Evolutionary conservation across 2,329 filamentous ascomycete species (phyloP).

Genomic region (Coniochaeta ligniaria): DNA sequence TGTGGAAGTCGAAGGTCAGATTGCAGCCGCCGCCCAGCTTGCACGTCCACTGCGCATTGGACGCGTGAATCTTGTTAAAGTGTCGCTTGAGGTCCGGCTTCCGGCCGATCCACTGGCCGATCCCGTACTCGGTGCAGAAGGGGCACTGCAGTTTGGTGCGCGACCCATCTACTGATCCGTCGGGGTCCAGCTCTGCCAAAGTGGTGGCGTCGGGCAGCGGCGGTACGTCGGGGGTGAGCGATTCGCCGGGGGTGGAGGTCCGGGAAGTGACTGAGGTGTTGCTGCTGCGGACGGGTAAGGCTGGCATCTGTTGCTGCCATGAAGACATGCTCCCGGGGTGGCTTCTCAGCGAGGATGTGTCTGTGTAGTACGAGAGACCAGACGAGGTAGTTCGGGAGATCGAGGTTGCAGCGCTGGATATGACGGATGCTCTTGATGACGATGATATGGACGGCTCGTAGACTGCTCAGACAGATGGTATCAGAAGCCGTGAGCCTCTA

Average conservation of each 20-base stretch:
- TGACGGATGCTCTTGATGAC: not conserved
- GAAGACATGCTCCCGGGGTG: not conserved
- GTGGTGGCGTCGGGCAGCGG: not conserved
- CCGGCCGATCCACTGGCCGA: slow-evolving; percentile 34
- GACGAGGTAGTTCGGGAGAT: not conserved
- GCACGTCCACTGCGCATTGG: slow-evolving; percentile 38
- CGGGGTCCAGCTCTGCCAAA: not conserved
- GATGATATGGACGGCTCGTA: not conserved
- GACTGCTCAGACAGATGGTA: not conserved
- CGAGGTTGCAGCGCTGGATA: not conserved
- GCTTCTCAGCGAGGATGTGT: not conserved
- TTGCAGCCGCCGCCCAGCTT: slow-evolving; percentile 30
- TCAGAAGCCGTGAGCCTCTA: not conserved
- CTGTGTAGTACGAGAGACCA: not conserved
- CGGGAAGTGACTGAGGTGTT: not conserved
- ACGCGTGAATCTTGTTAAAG: slow-evolving; percentile 40
- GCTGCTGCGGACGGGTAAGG: not conserved
- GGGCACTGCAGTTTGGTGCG: slow-evolving; percentile 16
- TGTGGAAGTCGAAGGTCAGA: slow-evolving; percentile 40
- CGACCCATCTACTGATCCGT: not conserved
- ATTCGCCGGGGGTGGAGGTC: not conserved
- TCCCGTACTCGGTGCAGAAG: slow-evolving; percentile 34
- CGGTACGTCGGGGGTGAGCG: not conserved
- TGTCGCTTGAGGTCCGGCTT: slow-evolving; percentile 42
- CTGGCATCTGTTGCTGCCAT: not conserved